Evolutionary conservation across 2,329 filamentous ascomycete genomes (phyloP).

Genomic region (Xylaria sp.): DNA sequence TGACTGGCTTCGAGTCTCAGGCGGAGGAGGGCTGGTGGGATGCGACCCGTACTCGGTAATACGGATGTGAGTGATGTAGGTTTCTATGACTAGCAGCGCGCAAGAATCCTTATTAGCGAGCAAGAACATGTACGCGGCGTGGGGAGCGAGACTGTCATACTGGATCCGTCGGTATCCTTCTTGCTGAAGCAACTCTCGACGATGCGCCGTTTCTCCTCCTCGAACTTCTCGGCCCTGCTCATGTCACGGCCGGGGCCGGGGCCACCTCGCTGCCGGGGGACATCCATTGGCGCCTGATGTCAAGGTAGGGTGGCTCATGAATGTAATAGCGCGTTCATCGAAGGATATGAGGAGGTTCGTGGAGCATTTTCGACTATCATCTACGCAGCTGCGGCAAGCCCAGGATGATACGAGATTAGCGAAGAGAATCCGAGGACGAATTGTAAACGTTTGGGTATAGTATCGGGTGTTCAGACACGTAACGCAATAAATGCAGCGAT

Average conservation of each 20-base stretch:
- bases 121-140: constrained; percentile 16
- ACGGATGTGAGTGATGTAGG: constrained; percentile 96
- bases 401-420: neutral
- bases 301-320: constrained; percentile 38
- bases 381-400: neutral
- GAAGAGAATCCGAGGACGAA: neutral
- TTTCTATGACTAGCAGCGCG: constrained; percentile 71
- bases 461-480: neutral
- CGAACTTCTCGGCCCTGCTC: constrained; percentile 79
- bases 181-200: constrained; percentile 94
- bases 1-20: constrained; percentile 71
- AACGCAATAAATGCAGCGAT: neutral
- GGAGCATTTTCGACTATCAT: constrained; percentile 35
- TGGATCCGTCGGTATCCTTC: constrained; percentile 82
- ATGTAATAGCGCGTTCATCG: constrained; percentile 30
- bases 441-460: neutral
- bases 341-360: constrained; percentile 32
- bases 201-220: constrained; percentile 95
- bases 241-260: constrained; percentile 45
- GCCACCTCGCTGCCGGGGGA: constrained; percentile 41
- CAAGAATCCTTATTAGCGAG: constrained; percentile 12
- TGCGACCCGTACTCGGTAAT: constrained; percentile 86
- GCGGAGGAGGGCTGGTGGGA: constrained; percentile 84
- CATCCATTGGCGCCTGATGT: constrained; percentile 36
- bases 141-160: constrained; percentile 58